A percentile compares a stretch with the other conserved stretches of the same genome.
These are phyloP conservation scores for Corymbia calophylla DNA, from an alignment of 441 rosid genomes.

Conservation along the genomic window DNA sequence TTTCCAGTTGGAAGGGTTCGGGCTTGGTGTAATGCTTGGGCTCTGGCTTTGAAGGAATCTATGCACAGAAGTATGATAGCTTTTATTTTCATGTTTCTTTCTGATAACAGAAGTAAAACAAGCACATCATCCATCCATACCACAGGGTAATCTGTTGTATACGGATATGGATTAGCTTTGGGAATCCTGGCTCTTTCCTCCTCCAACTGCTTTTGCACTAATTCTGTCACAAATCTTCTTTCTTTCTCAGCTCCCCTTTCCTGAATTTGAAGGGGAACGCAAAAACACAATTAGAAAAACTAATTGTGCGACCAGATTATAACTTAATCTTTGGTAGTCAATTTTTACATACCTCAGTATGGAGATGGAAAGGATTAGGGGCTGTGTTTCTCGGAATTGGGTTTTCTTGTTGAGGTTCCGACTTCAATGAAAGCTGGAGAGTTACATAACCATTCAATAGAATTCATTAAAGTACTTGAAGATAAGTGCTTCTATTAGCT, in stretches of 20 bases:
- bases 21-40: slow-evolving; percentile 81
- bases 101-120: background rate
- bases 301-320: background rate
- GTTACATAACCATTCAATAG: background rate
- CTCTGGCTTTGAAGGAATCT: slow-evolving; percentile 83
- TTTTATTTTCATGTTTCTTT: background rate
- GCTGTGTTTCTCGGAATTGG: slow-evolving; percentile 63
- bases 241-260: slow-evolving; percentile 94
- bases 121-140: slow-evolving; percentile 22
- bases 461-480: background rate
- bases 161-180: slow-evolving; percentile 89
- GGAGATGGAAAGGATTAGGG: slow-evolving; percentile 86
- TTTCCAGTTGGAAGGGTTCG: slow-evolving; percentile 86
- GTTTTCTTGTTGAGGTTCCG: slow-evolving; percentile 54
- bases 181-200: slow-evolving; percentile 77
- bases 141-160: slow-evolving; percentile 95
- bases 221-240: slow-evolving; percentile 49
- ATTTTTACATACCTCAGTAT: slow-evolving; percentile 59
- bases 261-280: slow-evolving; percentile 26
- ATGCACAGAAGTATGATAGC: background rate
- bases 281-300: background rate
- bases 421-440: slow-evolving; percentile 72
- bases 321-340: background rate
- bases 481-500: background rate
- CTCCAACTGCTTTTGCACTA: slow-evolving; percentile 51